phyloP scores from a whole-genome alignment of 306 rosid genomes.

The Acmispon strigosus region DNA sequence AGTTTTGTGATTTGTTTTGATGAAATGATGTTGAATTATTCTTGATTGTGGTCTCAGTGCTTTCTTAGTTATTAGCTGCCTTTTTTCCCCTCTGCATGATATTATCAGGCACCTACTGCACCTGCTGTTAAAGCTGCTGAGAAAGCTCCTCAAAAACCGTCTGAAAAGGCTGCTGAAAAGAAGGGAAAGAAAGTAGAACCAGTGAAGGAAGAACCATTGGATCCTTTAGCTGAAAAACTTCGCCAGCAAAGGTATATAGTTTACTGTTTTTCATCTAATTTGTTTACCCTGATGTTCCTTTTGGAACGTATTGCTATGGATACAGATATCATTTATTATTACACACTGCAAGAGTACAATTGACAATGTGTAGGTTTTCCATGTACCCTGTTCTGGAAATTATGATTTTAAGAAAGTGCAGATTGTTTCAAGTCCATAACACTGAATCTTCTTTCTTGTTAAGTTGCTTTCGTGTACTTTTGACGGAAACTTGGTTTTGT shows the following conservation, averaged over 20 bases:
- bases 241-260: slow-evolving; percentile 73
- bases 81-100: slow-evolving; percentile 3
- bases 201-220: slow-evolving; percentile 58
- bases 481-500: not conserved
- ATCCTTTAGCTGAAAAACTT: slow-evolving; percentile 81
- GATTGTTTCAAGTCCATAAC: not conserved
- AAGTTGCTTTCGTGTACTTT: not conserved
- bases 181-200: slow-evolving; percentile 53
- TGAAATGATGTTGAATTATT: not conserved
- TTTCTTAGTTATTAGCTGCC: not conserved
- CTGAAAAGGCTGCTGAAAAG: slow-evolving; percentile 52
- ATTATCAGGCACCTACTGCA: slow-evolving; percentile 55
- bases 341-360: not conserved
- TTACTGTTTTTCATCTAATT: not conserved
- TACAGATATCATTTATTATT: not conserved
- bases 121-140: slow-evolving; percentile 56
- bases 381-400: not conserved
- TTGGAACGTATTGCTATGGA: not conserved
- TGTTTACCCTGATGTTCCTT: not conserved
- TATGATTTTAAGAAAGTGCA: not conserved
- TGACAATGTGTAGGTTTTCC: not conserved
- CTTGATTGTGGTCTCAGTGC: not conserved
- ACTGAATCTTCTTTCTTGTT: not conserved
- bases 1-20: not conserved
- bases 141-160: slow-evolving; percentile 53